Evolutionary conservation across 176 grass and related monocot species (phyloP).

Genomic region (Typha latifolia): DNA sequence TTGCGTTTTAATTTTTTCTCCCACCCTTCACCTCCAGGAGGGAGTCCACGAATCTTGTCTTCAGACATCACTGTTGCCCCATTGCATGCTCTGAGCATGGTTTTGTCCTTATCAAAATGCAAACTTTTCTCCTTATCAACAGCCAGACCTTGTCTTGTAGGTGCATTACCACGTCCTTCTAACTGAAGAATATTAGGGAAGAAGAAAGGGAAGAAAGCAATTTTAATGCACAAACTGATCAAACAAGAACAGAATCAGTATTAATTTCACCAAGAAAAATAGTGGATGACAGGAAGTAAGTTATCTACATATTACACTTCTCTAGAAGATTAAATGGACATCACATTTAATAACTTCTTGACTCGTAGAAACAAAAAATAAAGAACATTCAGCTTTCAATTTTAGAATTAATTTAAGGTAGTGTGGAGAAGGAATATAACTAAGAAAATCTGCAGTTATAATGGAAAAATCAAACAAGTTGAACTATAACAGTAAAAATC

Average conservation of each 20-base stretch:
- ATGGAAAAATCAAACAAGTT: neutral
- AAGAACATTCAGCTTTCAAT: neutral
- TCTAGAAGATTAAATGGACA: too few relatives aligned
- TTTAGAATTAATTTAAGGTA: neutral
- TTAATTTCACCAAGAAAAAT: neutral
- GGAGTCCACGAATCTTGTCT: slow-evolving; percentile 49
- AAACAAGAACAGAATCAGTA: neutral
- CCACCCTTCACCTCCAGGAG: slow-evolving; percentile 62
- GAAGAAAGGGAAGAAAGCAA: neutral
- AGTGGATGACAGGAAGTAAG: too few relatives aligned
- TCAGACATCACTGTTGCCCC: slow-evolving; percentile 30
- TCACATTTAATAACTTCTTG: too few relatives aligned
- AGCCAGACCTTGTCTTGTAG: slow-evolving; percentile 38
- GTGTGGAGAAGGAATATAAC: neutral
- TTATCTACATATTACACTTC: too few relatives aligned
- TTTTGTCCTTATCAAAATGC: slow-evolving; percentile 20
- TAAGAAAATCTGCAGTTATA: slow-evolving; percentile 8
- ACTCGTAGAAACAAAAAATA: neutral
- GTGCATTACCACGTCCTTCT: slow-evolving; percentile 40
- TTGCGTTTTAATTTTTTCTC: slow-evolving; percentile 68
- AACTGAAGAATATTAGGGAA: slow-evolving; percentile 24
- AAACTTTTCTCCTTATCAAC: slow-evolving; percentile 62
- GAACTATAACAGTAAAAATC: too few relatives aligned
- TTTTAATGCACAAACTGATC: neutral
- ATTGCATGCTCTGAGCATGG: slow-evolving; percentile 25